These are phyloP conservation scores for Tolypocladium paradoxum DNA, from an alignment of 2,329 filamentous ascomycete genomes.

Conservation along the genomic window DNA sequence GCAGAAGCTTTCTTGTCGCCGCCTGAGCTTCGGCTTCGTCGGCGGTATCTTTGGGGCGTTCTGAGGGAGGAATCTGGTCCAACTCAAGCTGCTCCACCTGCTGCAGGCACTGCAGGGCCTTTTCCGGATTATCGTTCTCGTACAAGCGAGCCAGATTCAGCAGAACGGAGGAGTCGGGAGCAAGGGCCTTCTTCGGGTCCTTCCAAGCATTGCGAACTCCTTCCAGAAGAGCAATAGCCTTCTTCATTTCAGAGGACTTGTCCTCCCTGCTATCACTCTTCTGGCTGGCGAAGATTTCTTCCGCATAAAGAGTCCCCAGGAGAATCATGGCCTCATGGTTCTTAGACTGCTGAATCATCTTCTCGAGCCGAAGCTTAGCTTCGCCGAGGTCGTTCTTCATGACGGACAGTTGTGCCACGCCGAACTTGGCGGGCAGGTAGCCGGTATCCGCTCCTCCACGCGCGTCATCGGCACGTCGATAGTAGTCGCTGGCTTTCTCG, in stretches of 20 bases:
- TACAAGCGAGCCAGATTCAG: slow-evolving; percentile 88
- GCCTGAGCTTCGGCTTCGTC: slow-evolving; percentile 51
- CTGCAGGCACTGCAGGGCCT: slow-evolving; percentile 80
- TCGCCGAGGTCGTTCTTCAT: slow-evolving; percentile 76
- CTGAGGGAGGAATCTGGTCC: slow-evolving; percentile 62
- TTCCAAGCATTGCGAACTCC: slow-evolving; percentile 82
- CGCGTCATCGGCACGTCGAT: slow-evolving; percentile 82
- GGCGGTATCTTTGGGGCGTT: slow-evolving; percentile 43
- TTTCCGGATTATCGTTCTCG: slow-evolving; percentile 75
- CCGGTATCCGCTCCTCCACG: slow-evolving; percentile 84
- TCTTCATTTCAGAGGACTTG: slow-evolving; percentile 73
- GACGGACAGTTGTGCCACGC: slow-evolving; percentile 79
- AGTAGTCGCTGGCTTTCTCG: slow-evolving; percentile 71
- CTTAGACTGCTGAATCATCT: slow-evolving; percentile 80
- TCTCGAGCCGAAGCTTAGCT: slow-evolving; percentile 87
- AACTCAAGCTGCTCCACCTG: slow-evolving; percentile 88
- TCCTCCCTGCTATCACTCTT: slow-evolving; percentile 68
- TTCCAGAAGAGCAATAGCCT: slow-evolving; percentile 78
- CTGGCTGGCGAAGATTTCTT: slow-evolving; percentile 81
- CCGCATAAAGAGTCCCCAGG: slow-evolving; percentile 82
- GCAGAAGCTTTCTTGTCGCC: slow-evolving; percentile 64
- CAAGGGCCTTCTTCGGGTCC: slow-evolving; percentile 74
- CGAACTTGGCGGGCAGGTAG: slow-evolving; percentile 90
- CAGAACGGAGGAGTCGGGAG: slow-evolving; percentile 75
- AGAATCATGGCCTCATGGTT: slow-evolving; percentile 84